Evolutionary conservation across 345 rosid species (phyloP).

Genomic region (Ceriops zippeliana): DNA sequence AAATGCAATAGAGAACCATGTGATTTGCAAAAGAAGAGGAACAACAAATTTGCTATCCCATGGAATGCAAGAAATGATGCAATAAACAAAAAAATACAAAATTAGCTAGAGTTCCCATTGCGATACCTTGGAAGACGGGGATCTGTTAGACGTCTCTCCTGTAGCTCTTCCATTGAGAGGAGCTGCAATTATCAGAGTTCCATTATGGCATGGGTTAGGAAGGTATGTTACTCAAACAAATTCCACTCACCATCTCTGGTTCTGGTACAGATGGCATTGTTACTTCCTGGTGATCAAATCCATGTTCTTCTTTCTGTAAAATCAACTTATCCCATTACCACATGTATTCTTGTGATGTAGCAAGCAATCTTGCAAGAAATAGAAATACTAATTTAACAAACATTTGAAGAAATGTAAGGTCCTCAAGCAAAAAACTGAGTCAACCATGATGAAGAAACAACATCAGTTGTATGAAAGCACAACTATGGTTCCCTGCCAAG

Average conservation of each 20-base stretch:
- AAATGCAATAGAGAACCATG: not conserved
- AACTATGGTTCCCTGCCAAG: too few relatives aligned
- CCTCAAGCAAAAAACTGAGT: too few relatives aligned
- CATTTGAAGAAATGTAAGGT: not conserved
- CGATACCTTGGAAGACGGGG: conserved; percentile 80
- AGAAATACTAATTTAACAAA: not conserved
- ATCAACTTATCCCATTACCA: conserved; percentile 4
- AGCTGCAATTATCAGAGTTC: conserved; percentile 55
- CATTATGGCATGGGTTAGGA: conserved; percentile 14
- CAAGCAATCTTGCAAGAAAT: not conserved
- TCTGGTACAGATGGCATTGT: conserved; percentile 66
- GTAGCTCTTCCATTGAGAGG: conserved; percentile 73
- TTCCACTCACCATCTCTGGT: conserved; percentile 65
- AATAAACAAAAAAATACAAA: not conserved
- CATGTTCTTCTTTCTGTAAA: conserved; percentile 62
- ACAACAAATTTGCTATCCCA: not conserved
- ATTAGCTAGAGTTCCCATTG: not conserved
- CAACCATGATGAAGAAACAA: too few relatives aligned
- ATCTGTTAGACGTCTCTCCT: conserved; percentile 76
- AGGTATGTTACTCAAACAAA: conserved; percentile 7
- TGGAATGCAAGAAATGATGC: not conserved
- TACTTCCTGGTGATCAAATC: conserved; percentile 73
- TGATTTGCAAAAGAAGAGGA: not conserved
- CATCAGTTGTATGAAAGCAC: too few relatives aligned
- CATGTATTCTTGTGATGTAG: not conserved